Conservation (phyloP, 164 flowering plant species). For the Nymphaea colorata region DNA sequence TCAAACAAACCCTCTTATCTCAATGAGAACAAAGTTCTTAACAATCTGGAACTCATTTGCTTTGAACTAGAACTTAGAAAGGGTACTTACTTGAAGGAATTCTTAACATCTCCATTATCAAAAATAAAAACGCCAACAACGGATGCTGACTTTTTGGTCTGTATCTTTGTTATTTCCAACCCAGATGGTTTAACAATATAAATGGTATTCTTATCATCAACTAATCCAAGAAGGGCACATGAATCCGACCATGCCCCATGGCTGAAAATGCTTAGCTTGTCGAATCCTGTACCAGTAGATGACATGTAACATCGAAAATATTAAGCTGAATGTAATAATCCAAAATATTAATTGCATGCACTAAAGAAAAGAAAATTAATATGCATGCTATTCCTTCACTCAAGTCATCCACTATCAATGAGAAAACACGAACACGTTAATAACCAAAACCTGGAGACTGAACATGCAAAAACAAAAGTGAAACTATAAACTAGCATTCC, state of each 20-base stretch:
- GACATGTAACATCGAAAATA: neutral
- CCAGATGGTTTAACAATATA: constrained; percentile 71
- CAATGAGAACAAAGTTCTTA: neutral
- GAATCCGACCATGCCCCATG: constrained; percentile 83
- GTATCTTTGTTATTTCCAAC: constrained; percentile 49
- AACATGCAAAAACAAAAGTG: neutral
- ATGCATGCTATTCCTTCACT: neutral
- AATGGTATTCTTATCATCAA: constrained; percentile 48
- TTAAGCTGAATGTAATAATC: neutral
- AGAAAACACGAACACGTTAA: neutral
- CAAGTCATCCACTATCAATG: neutral
- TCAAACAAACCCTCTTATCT: constrained; percentile 2
- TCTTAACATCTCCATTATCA: constrained; percentile 24
- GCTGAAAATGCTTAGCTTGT: constrained; percentile 19
- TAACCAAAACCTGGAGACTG: too few species aligned
- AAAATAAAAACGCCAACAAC: constrained; percentile 45
- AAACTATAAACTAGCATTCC: too few species aligned
- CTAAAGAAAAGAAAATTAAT: neutral
- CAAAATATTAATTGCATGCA: neutral
- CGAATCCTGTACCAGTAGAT: neutral
- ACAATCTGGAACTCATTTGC: neutral
- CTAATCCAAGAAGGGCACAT: constrained; percentile 64
- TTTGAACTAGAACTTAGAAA: neutral
- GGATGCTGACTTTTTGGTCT: constrained; percentile 40
- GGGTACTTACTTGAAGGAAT: constrained; percentile 61